These are phyloP conservation scores for Neurospora tetrasperma DNA, from an alignment of 495 filamentous ascomycete genomes.

Conservation along the genomic window DNA sequence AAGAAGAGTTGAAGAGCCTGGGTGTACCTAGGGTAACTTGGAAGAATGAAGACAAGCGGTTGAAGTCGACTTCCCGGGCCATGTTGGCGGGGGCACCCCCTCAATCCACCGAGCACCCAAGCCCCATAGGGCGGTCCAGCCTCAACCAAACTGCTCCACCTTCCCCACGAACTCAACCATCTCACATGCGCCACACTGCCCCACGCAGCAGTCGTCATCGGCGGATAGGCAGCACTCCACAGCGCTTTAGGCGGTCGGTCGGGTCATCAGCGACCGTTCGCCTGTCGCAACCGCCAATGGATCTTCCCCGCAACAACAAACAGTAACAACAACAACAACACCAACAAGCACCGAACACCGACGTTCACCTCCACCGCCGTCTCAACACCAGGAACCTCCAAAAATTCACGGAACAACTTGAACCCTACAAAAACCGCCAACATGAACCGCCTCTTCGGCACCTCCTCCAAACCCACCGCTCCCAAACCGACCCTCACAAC, in stretches of 20 bases:
- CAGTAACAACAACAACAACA: neutral
- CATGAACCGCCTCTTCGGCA: conserved; percentile 96
- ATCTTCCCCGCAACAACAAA: neutral
- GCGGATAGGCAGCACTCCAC: neutral
- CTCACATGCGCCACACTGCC: neutral
- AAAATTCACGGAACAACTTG: too few species aligned
- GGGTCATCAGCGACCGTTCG: neutral
- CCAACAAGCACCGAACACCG: neutral
- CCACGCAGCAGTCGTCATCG: neutral
- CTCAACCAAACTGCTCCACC: neutral
- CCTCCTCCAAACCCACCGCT: conserved; percentile 48
- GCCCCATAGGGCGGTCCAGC: neutral
- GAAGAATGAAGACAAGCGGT: neutral
- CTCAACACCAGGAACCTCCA: too few species aligned
- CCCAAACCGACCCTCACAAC: conserved; percentile 85
- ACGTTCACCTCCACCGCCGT: too few species aligned
- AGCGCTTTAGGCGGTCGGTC: neutral
- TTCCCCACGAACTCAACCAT: neutral
- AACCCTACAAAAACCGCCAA: neutral
- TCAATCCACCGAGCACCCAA: neutral
- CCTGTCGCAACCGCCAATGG: neutral
- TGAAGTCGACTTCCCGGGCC: neutral
- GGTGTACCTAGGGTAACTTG: too few species aligned
- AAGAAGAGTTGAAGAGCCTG: too few species aligned
- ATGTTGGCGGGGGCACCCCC: neutral